Conservation (phyloP, 108 stramenopile species). For the Fragilariopsis cylindrus region DNA sequence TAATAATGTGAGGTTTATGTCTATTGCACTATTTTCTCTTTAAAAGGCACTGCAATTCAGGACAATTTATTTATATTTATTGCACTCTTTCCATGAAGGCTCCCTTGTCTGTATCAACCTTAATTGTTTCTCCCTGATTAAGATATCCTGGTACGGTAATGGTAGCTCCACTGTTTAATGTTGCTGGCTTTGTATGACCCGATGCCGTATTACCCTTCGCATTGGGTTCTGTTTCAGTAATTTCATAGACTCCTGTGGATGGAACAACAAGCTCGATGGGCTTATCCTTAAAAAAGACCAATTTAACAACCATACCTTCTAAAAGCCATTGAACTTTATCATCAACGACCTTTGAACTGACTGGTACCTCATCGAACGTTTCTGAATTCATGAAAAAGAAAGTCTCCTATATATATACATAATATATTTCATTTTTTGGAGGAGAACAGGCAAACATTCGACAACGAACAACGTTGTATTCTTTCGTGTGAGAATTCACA, state of each 20-base stretch:
- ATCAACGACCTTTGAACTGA: constrained; percentile 55
- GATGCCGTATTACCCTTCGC: constrained; percentile 94
- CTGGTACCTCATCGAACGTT: constrained; percentile 88
- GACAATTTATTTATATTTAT: background rate
- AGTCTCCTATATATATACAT: constrained; percentile 31
- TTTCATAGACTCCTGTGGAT: constrained; percentile 57
- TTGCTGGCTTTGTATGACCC: constrained; percentile 85
- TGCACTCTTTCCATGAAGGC: constrained; percentile 46
- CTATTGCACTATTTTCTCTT: too few relatives aligned
- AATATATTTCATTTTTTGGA: background rate
- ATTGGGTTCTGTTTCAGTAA: constrained; percentile 89
- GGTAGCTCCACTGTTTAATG: constrained; percentile 71
- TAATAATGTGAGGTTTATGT: too few relatives aligned
- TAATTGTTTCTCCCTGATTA: constrained; percentile 67
- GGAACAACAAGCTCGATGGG: constrained; percentile 89
- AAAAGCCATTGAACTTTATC: constrained; percentile 80
- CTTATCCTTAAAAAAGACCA: constrained; percentile 82
- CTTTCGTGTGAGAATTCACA: background rate
- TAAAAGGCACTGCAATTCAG: too few relatives aligned
- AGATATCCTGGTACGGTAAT: constrained; percentile 81
- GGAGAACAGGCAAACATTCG: background rate
- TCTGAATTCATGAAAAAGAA: constrained; percentile 92
- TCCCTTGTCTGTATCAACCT: constrained; percentile 83
- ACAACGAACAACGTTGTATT: background rate
- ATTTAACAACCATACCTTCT: constrained; percentile 81